Evolutionary conservation across 441 rosid genomes (phyloP).

Genomic region (Gossypium trilobum): DNA sequence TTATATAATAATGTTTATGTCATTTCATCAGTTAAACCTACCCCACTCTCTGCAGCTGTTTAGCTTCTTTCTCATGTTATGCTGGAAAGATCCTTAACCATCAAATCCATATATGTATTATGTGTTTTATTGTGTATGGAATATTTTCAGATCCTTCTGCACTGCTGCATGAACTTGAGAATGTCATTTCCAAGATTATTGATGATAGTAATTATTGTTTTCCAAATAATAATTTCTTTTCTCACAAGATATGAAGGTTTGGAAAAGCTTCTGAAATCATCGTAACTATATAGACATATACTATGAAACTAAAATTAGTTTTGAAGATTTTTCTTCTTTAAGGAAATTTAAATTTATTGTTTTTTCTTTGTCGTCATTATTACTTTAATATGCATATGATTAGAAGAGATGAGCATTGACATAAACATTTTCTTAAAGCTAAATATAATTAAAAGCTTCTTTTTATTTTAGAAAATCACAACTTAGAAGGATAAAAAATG

Average conservation of each 20-base stretch:
- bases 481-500: too few species aligned
- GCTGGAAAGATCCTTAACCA: not conserved
- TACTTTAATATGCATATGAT: not conserved
- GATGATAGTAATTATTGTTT: not conserved
- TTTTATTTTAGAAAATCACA: too few species aligned
- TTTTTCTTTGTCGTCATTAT: too few species aligned
- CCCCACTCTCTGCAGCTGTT: not conserved
- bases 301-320: too few species aligned
- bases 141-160: not conserved
- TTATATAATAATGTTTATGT: not conserved
- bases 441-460: not conserved
- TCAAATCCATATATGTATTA: not conserved
- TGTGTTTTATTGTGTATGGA: not conserved
- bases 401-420: not conserved
- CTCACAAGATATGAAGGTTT: not conserved
- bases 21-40: not conserved
- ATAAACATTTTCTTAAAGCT: slow-evolving; percentile 3
- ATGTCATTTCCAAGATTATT: not conserved
- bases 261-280: not conserved
- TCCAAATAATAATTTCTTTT: not conserved
- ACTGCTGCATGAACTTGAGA: not conserved
- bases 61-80: not conserved
- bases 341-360: too few species aligned
- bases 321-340: too few species aligned
- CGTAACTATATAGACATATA: too few species aligned